phyloP scores from a whole-genome alignment of 2,329 filamentous ascomycete genomes.

The Pseudophaeomoniella oleicola region DNA sequence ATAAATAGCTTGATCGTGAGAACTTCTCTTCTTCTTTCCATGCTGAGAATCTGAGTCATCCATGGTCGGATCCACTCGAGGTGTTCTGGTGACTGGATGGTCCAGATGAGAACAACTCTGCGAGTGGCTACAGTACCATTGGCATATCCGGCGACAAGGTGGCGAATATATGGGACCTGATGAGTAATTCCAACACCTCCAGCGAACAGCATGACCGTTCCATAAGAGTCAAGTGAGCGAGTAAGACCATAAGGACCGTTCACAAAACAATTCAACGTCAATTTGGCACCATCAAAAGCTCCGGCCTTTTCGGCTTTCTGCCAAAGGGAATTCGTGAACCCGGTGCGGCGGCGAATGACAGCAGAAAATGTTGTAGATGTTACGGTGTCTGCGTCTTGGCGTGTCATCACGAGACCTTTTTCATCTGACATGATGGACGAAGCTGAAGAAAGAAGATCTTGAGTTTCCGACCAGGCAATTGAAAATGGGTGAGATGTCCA shows the following conservation, averaged over 20 bases:
- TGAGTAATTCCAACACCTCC: conserved; percentile 93
- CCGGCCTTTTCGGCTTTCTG: conserved; percentile 45
- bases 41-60: conserved; percentile 61
- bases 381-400: conserved; percentile 35
- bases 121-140: conserved; percentile 64
- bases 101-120: conserved; percentile 75
- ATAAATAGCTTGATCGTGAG: conserved; percentile 81
- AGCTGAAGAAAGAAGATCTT: conserved; percentile 23
- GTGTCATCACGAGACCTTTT: conserved; percentile 26
- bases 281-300: conserved; percentile 19
- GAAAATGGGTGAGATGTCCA: conserved; percentile 72
- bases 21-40: conserved; percentile 69
- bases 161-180: conserved; percentile 74
- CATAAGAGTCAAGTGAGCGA: conserved; percentile 80
- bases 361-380: conserved; percentile 55
- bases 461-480: conserved; percentile 53
- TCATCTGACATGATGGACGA: conserved; percentile 14
- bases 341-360: conserved; percentile 73
- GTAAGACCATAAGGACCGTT: conserved; percentile 83
- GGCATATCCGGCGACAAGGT: conserved; percentile 56
- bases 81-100: conserved; percentile 76
- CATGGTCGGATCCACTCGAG: conserved; percentile 89
- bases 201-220: conserved; percentile 78
- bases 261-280: conserved; percentile 57
- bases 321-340: conserved; percentile 73